These are phyloP conservation scores for sweet orange (Citrus sinensis) DNA, from an alignment of 345 rosid species.

Conservation along the genomic window DNA sequence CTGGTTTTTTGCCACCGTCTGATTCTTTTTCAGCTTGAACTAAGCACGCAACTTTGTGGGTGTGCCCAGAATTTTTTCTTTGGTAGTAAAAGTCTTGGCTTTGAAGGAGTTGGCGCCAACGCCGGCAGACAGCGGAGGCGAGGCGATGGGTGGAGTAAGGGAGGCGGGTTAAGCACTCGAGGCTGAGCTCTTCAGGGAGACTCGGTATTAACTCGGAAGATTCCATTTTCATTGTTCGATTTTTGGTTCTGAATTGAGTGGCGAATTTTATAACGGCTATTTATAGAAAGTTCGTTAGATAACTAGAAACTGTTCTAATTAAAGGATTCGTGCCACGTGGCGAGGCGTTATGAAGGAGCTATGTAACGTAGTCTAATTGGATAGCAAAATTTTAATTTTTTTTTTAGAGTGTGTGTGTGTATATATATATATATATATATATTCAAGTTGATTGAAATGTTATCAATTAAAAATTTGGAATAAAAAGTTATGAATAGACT, in stretches of 20 bases:
- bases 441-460: too few species aligned
- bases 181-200: constrained; percentile 50
- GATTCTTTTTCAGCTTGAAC: constrained; percentile 32
- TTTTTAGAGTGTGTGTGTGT: too few species aligned
- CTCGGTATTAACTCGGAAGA: constrained; percentile 33
- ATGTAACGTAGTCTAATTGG: background rate
- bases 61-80: constrained; percentile 33
- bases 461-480: too few species aligned
- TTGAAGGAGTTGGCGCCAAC: constrained; percentile 46
- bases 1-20: constrained; percentile 19
- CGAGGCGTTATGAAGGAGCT: background rate
- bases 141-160: constrained; percentile 39
- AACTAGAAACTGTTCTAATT: background rate
- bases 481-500: too few species aligned
- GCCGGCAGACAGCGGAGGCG: constrained; percentile 47
- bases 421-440: too few species aligned
- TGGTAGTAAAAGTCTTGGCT: constrained; percentile 45
- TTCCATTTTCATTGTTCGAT: constrained; percentile 17
- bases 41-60: constrained; percentile 52
- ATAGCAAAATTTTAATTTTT: background rate
- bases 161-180: constrained; percentile 54
- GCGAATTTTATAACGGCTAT: too few species aligned
- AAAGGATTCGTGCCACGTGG: background rate
- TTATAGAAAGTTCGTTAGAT: background rate
- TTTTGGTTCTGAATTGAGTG: background rate